Evolutionary conservation across 2,329 filamentous ascomycete genomes (phyloP), one percentile per base, ranked within the genome.

Genomic region (Xylariaceae sp.): DNA sequence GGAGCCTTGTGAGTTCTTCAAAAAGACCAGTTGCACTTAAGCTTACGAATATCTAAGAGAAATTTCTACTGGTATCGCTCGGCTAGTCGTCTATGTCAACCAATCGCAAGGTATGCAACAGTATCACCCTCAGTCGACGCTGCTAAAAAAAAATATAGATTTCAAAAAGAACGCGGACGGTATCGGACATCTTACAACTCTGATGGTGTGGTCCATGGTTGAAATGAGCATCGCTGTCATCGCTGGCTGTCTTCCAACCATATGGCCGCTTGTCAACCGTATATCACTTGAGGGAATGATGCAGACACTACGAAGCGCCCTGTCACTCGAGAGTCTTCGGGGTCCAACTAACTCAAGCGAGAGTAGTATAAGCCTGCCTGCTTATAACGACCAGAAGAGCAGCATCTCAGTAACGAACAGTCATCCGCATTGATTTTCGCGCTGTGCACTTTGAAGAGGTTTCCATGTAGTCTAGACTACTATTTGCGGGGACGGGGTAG

Each of bases 141-240:
- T n/a, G n/a, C 44, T 54, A 43, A 54, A 16, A 15, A 39, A 33
- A 13, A 18, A 24, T n/a, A 40, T 13, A 54, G 51, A 50, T n/a
- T 30, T 21, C n/a, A 21, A 49, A 6, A 30, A 32, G 13, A 54
- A 57, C 20, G 45, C 55, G 3, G 50, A 57, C 18, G 55, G 55
- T 18, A 51, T 57, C 16, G 46, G 50, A 6, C 55, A 50, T 29
- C 41, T 57, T 9, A 57, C 55, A 7, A 57, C 55, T 1, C 16
- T 41, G n/a, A 57, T 57, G 21, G 16, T 50, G 8, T 57, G 55
- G 55, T 53, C 55, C 7, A 58, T 58, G 55, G 40, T 58, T 13
- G 55, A 55, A 35, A 54, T 58, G 46, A 39, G 55, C 8, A 55
- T 58, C 30, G 46, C 55, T 2, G 40, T 58, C 18, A 9, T 58